Evolutionary conservation across 208 protist species (phyloP).

Genomic region (Leishmania aethiopica): DNA sequence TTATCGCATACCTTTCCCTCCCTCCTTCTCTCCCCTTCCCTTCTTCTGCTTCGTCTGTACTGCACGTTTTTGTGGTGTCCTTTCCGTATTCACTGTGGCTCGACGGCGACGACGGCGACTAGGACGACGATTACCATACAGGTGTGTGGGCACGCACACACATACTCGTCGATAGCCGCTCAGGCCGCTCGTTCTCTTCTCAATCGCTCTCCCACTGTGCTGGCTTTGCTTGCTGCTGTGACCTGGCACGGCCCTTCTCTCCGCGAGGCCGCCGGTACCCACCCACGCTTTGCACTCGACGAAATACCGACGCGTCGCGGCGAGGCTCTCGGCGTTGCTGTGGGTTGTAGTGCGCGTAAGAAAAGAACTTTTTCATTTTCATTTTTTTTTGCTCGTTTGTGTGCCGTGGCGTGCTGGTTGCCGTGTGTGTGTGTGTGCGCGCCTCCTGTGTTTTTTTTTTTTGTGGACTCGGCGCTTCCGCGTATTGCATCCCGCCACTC

Average conservation of each 20-base stretch:
- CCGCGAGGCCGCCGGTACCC: background rate
- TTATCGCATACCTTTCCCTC: background rate
- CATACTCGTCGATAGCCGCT: constrained; percentile 3
- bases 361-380: background rate
- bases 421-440: background rate
- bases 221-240: background rate
- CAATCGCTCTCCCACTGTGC: background rate
- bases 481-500: background rate
- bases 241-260: background rate
- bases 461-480: background rate
- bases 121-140: background rate
- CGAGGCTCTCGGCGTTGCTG: background rate
- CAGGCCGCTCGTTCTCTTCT: background rate
- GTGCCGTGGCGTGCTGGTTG: background rate
- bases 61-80: background rate
- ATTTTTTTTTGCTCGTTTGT: background rate
- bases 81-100: background rate
- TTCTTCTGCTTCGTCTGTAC: background rate
- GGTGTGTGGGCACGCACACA: background rate
- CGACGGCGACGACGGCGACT: background rate
- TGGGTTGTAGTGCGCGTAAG: too few species aligned
- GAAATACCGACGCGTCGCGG: background rate
- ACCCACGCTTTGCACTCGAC: background rate
- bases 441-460: background rate
- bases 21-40: background rate